Conservation (phyloP, 2,329 filamentous ascomycete species). For the Penicillium sp. region DNA sequence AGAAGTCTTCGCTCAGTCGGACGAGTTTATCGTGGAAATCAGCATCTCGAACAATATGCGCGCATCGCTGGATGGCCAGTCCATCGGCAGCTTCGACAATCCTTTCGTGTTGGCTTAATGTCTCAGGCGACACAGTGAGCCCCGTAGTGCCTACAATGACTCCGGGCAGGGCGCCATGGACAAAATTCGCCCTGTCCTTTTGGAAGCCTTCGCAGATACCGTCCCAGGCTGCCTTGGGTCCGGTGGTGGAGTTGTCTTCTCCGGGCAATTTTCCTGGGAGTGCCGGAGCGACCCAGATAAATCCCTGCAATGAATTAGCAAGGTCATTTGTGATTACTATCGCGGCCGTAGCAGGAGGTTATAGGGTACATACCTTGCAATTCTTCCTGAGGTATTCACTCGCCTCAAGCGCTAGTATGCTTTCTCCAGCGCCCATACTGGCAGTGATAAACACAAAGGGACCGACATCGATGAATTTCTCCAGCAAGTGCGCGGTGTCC, state of each 20-base stretch:
- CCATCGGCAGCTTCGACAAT: conserved; percentile 30
- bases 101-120: conserved; percentile 21
- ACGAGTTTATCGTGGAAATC: conserved; percentile 27
- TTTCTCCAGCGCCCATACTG: conserved; percentile 35
- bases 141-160: background rate
- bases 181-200: background rate
- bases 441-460: conserved; percentile 29
- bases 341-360: background rate
- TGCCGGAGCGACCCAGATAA: background rate
- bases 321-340: background rate
- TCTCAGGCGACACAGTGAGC: background rate
- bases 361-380: conserved; percentile 16
- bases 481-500: conserved; percentile 27
- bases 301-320: background rate
- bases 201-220: background rate
- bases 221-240: conserved; percentile 4
- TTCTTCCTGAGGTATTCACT: conserved; percentile 22
- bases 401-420: conserved; percentile 26
- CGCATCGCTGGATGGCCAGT: conserved; percentile 31
- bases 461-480: conserved; percentile 19
- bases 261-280: background rate
- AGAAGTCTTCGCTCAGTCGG: background rate
- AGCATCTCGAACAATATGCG: conserved; percentile 28
- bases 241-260: background rate
- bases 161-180: conserved; percentile 3